Evolutionary conservation across 108 stramenopile genomes (phyloP).

Genomic region (Stephanodiscus triporus): DNA sequence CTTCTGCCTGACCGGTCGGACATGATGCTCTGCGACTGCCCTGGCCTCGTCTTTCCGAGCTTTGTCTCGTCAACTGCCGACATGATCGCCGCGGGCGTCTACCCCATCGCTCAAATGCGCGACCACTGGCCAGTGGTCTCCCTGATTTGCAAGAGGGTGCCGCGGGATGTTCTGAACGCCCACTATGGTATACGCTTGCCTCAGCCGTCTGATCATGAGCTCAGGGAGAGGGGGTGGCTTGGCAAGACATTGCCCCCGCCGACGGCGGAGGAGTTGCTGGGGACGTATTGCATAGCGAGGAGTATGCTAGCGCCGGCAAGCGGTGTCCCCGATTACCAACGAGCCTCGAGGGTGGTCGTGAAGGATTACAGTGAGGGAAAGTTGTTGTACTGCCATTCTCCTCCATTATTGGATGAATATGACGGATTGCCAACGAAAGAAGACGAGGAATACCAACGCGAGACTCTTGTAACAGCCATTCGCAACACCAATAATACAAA

Average conservation of each 20-base stretch:
- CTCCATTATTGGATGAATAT: conserved; percentile 61
- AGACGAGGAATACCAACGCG: conserved; percentile 55
- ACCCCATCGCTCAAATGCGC: conserved; percentile 98
- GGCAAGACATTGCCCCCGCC: conserved; percentile 68
- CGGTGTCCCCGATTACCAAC: conserved; percentile 91
- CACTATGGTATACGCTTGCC: conserved; percentile 91
- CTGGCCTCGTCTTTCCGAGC: conserved; percentile 98
- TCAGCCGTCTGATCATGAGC: conserved; percentile 63
- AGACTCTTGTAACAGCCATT: conserved; percentile 71
- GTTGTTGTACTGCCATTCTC: conserved; percentile 93
- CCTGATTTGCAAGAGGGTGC: conserved; percentile 90
- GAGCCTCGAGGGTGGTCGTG: conserved; percentile 91
- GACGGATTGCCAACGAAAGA: conserved; percentile 13
- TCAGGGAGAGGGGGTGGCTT: conserved; percentile 49
- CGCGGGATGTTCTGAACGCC: conserved; percentile 88
- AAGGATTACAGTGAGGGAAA: conserved; percentile 96
- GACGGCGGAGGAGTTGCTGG: conserved; percentile 83
- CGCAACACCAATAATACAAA: conserved; percentile 59
- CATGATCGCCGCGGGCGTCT: conserved; percentile 95
- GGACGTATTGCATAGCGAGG: conserved; percentile 90
- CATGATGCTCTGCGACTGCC: conserved; percentile 98
- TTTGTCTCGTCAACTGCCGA: conserved; percentile 96
- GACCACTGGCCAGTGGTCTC: conserved; percentile 91
- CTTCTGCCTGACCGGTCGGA: conserved; percentile 78
- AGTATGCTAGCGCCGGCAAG: conserved; percentile 89